Conservation (phyloP, 768 basidiomycete species). For the Russula vinacea region DNA sequence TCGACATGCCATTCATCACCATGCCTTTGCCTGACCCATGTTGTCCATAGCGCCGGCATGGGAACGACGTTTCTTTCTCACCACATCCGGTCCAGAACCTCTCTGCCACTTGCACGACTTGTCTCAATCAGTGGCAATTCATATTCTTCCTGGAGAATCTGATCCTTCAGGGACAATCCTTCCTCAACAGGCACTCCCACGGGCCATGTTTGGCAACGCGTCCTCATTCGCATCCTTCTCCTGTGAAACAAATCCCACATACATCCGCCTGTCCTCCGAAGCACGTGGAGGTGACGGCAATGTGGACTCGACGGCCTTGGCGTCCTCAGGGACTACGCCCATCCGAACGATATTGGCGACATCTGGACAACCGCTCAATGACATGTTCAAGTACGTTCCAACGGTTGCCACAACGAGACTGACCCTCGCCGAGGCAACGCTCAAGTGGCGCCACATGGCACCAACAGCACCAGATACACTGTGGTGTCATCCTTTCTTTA, state of each 20-base stretch:
- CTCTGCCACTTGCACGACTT: constrained; percentile 73
- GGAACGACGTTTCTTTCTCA: constrained; percentile 66
- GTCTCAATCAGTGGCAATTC: constrained; percentile 73
- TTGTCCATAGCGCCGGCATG: constrained; percentile 55
- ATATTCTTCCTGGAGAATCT: constrained; percentile 80
- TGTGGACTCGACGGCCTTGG: constrained; percentile 12
- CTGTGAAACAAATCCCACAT: constrained; percentile 87
- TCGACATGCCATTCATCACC: constrained; percentile 20
- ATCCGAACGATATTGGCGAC: constrained; percentile 69
- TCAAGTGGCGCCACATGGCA: constrained; percentile 95
- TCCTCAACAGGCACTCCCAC: constrained; percentile 91
- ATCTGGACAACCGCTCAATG: constrained; percentile 90
- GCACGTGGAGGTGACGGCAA: constrained; percentile 39
- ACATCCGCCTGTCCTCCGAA: constrained; percentile 59
- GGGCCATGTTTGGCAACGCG: constrained; percentile 77
- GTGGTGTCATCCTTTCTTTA: constrained; percentile 94
- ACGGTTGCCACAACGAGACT: constrained; percentile 67
- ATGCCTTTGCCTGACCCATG: neutral
- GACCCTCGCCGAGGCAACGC: constrained; percentile 69
- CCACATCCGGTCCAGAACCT: constrained; percentile 71
- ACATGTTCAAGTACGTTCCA: constrained; percentile 90
- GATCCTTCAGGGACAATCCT: constrained; percentile 89
- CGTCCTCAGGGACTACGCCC: constrained; percentile 25
- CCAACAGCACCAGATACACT: constrained; percentile 98
- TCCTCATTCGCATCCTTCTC: constrained; percentile 60